Evolutionary conservation across 257 asterid genomes (phyloP).

Genomic region (Primulina huaijiensis): DNA sequence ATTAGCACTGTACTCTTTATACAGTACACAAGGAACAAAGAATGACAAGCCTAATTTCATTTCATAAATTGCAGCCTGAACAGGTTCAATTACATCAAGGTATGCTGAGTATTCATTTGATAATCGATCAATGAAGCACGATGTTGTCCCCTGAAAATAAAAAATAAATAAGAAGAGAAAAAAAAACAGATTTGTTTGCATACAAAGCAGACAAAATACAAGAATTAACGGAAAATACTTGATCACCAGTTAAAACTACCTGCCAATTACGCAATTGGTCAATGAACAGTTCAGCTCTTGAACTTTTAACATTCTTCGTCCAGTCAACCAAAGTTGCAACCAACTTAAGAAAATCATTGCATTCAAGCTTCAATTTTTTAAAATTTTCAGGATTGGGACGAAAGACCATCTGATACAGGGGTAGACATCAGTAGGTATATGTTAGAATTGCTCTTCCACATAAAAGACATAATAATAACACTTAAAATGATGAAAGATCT

Average conservation of each 20-base stretch:
- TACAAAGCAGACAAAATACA: constrained; percentile 10
- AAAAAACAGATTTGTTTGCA: constrained; percentile 16
- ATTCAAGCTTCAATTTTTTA: constrained; percentile 51
- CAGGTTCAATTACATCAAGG: constrained; percentile 70
- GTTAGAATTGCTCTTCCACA: constrained; percentile 1
- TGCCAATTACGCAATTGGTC: constrained; percentile 70
- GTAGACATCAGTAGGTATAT: constrained; percentile 15
- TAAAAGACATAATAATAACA: not conserved
- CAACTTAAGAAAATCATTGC: constrained; percentile 48
- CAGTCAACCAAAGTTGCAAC: constrained; percentile 42
- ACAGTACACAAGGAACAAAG: constrained; percentile 44
- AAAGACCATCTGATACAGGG: constrained; percentile 52
- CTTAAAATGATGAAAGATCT: constrained; percentile 3
- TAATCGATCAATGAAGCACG: constrained; percentile 57
- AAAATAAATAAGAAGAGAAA: constrained; percentile 13
- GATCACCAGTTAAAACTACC: constrained; percentile 35
- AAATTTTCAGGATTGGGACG: constrained; percentile 70
- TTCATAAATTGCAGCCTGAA: constrained; percentile 78
- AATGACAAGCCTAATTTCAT: constrained; percentile 83
- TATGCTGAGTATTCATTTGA: constrained; percentile 64
- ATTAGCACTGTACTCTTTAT: constrained; percentile 31
- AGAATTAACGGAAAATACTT: constrained; percentile 4
- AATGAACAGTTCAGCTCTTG: constrained; percentile 33
- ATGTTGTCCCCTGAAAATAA: constrained; percentile 52
- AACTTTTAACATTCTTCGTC: constrained; percentile 37